Evolutionary conservation across 495 filamentous ascomycete species (phyloP), one percentile per base, ranked within the genome.

Genomic region (Filosporella fistucella): DNA sequence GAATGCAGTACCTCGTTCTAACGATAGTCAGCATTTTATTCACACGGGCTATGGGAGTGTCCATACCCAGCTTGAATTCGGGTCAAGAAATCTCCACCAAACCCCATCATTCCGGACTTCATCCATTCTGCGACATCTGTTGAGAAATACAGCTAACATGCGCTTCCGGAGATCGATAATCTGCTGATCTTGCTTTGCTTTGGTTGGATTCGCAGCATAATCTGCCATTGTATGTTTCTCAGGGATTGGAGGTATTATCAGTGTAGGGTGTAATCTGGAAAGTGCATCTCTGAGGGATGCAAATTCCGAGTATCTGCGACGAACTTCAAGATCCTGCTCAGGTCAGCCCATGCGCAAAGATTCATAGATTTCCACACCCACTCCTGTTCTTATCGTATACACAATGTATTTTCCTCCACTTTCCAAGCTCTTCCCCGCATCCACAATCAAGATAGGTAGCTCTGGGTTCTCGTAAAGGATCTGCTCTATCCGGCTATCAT

Each of bases 181-280:
- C 49, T 87, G 84, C 24, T 86, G 83, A 63, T 98, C 94, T 66
- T 97, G 93, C 65, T 96, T 98, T 22, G 93, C 93, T 62, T 91
- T 95, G 23, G 93, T 96, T 0, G 93, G 93, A 54, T 95, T 96
- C 16, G 94, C 91, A 20, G 93, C 93, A 63, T 98, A 98, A 61
- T 98, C 93, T 38, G 93, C 91, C 85, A 97, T 91, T 43, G 88
- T 89, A 62, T 97, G 93, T 64, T 98, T 98, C 68, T 98, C 93
- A 8, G 93, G 93, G 53, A 98, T 98, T 2, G 93, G 93, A 1
- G 93, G 93, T 42, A 98, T 86, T 51, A 98, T 83, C 26, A 97
- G 77, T 2, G 93, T 96, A 1, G 93, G 93, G 57, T 97, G 94
- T 45, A 98, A 72, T 50, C 85, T 84, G 17, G 89, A 86, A 14